These are phyloP conservation scores for Aspergillus unguis DNA, from an alignment of 2,329 filamentous ascomycete genomes.

Conservation along the genomic window DNA sequence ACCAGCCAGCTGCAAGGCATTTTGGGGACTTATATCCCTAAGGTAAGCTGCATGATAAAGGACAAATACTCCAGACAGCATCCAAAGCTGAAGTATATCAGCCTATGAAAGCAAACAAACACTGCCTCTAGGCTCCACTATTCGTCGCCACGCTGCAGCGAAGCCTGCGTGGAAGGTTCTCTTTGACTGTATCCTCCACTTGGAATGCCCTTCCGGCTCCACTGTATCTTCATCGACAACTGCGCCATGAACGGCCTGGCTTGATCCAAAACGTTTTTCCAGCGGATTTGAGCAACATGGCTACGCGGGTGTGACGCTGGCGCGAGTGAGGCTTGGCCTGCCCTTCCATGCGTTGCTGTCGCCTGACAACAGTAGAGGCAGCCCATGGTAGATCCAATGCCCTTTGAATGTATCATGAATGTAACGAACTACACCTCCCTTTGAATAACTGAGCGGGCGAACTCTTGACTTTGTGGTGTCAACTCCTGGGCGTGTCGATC, in stretches of 20 bases:
- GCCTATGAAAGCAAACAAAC: background rate
- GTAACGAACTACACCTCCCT: constrained; percentile 2
- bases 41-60: constrained; percentile 6
- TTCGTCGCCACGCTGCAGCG: constrained; percentile 23
- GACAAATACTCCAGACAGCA: background rate
- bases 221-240: constrained; percentile 11
- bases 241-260: constrained; percentile 1
- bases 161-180: constrained; percentile 34
- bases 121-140: constrained; percentile 2
- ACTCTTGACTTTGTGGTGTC: background rate
- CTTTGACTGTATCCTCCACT: constrained; percentile 16
- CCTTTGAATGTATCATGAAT: background rate
- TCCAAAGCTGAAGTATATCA: background rate
- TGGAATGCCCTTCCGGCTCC: background rate
- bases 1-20: constrained; percentile 1
- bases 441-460: background rate
- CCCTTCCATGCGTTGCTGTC: constrained; percentile 12
- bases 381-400: constrained; percentile 7
- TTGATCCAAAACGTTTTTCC: constrained; percentile 15
- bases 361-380: constrained; percentile 14
- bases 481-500: background rate
- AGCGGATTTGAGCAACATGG: constrained; percentile 11
- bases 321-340: constrained; percentile 15
- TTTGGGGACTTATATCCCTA: background rate
- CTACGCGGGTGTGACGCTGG: constrained; percentile 16